Conservation (phyloP, 75 land plant species). For the Picea sitchensis region DNA sequence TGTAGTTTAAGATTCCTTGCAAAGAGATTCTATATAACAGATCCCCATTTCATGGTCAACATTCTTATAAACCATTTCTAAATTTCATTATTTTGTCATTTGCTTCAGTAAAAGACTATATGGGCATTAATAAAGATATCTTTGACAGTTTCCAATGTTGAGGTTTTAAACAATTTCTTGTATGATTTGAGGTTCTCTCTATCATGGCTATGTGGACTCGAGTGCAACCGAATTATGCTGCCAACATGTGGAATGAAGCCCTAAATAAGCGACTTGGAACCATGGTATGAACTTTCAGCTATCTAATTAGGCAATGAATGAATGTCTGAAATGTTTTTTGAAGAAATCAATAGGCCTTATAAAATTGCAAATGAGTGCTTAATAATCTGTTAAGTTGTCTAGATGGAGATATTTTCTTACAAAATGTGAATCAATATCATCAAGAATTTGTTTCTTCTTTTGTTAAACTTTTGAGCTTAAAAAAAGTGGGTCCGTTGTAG, state of each 20-base stretch:
- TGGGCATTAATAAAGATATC: neutral
- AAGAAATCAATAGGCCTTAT: neutral
- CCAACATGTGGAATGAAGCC: slow-evolving; percentile 99
- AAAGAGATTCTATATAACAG: neutral
- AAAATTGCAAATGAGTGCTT: neutral
- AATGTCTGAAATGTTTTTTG: neutral
- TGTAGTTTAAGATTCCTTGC: too few species aligned
- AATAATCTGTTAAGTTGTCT: neutral
- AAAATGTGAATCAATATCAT: neutral
- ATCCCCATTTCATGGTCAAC: slow-evolving; percentile 6
- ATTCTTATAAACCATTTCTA: neutral
- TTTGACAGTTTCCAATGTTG: neutral
- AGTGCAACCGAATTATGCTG: slow-evolving; percentile 87
- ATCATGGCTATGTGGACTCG: slow-evolving; percentile 86
- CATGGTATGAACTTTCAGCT: slow-evolving; percentile 37
- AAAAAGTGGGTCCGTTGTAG: neutral
- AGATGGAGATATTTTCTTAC: neutral
- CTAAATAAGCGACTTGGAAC: slow-evolving; percentile 93
- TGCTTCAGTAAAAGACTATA: neutral
- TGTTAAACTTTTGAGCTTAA: neutral
- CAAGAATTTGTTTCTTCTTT: neutral
- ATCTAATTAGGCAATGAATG: neutral
- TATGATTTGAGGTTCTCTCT: slow-evolving; percentile 68
- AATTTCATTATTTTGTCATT: neutral
- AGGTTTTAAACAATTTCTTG: neutral